Base-by-base conservation (phyloP, 495 filamentous ascomycete genomes). In the Bathelium albidoporum region DNA sequence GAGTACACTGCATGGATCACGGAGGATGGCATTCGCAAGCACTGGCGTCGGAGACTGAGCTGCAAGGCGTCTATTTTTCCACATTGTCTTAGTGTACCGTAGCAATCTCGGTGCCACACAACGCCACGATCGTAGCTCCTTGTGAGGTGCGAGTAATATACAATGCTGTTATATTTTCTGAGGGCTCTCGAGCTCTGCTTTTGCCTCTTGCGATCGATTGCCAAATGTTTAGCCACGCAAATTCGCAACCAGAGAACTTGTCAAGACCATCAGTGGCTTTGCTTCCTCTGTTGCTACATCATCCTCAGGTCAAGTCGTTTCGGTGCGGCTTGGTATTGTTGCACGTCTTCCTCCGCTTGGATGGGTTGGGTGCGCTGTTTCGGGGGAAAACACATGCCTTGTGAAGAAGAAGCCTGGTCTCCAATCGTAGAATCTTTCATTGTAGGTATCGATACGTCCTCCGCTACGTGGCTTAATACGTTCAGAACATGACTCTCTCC, bases 131-230 rank as follows among this genome's bases (percentile, higher is more conserved):
- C 20, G n/a, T 49, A 18, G 43, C 10, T 49, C 43, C n/a, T n/a
- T 20, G n/a, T 49, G 22, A n/a, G 29, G 24, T 29, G 49, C 49
- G 22, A 29, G 9, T 29, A 24, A 26, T 28, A 55, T 55, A 29
- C 7, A 55, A 9, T 55, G 49, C 3, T 55, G 20, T 55, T 12
- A 26, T 28, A 9, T 55, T 55, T 20, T 26, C 20, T n/a, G 16
- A 20, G 24, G 49, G 22, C 24, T 55, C 49, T 16, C 20, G 20
- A 16, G 49, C 49, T 29, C 49, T 29, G 20, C 24, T 11, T n/a
- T 11, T 55, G 49, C 10, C 72, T 72, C 70, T 16, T 18, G 44
- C 5, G 12, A 1, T 20, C 44, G 20, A 1, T 20, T n/a, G 20
- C 5, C 20, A 5, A 20, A 49, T n/a, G 5, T 16, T 5, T 49